Evolutionary conservation across 2,329 filamentous ascomycete genomes (phyloP).

Genomic region (Pseudocercospora ulei): DNA sequence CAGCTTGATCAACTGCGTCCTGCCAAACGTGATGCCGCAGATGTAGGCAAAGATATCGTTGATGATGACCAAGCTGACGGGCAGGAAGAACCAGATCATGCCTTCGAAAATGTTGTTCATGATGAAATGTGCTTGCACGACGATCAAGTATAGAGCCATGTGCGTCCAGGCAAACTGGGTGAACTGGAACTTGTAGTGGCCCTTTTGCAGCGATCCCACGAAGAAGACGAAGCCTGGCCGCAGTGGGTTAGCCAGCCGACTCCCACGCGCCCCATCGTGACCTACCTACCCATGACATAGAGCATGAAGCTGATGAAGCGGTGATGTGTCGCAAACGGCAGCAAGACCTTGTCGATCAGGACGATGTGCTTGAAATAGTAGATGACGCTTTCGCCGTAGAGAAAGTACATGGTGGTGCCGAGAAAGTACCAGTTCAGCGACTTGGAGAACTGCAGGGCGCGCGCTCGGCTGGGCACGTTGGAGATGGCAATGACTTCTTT

Average conservation of each 20-base stretch:
- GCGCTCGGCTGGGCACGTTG: constrained; percentile 82
- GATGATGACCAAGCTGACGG: constrained; percentile 86
- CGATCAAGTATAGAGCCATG: constrained; percentile 96
- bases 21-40: constrained; percentile 91
- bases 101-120: constrained; percentile 99
- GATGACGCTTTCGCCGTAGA: constrained; percentile 97
- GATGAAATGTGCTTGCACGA: constrained; percentile 95
- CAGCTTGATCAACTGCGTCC: constrained; percentile 92
- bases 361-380: constrained; percentile 99
- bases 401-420: constrained; percentile 97
- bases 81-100: constrained; percentile 99
- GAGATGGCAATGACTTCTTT: constrained; percentile 98
- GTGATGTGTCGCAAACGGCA: constrained; percentile 92
- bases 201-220: constrained; percentile 84
- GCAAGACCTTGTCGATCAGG: constrained; percentile 80
- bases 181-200: constrained; percentile 97
- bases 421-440: constrained; percentile 98
- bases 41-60: constrained; percentile 99
- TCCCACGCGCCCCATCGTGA: no score
- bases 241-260: no score
- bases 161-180: constrained; percentile 99
- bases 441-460: constrained; percentile 87
- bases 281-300: constrained; percentile 79
- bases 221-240: constrained; percentile 91
- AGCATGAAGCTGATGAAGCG: constrained; percentile 98